A percentile compares a stretch with the other conserved stretches of the same genome.
Conservation (phyloP, 495 filamentous ascomycete genomes). For the Massariosphaeria phaeospora region DNA sequence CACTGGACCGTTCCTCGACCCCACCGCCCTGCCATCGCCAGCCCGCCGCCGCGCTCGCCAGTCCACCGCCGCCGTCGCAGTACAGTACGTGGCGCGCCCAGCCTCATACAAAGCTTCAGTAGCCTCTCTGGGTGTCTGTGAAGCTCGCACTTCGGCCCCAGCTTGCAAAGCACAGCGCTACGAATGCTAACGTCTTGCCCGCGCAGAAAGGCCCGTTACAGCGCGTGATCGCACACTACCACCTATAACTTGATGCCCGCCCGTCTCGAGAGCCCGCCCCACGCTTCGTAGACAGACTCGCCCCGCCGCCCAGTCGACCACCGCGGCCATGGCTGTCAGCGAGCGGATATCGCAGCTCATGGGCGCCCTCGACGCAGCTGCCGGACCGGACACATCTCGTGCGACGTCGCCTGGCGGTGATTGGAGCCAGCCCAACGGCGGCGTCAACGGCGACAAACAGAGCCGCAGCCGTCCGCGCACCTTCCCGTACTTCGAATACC, state of each 20-base stretch:
- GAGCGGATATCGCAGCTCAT: constrained; percentile 38
- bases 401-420: constrained; percentile 64
- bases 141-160: constrained; percentile 4
- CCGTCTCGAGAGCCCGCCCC: background rate
- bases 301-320: background rate
- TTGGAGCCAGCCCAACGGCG: constrained; percentile 50
- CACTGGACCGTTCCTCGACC: background rate
- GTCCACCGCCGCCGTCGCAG: background rate
- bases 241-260: constrained; percentile 12
- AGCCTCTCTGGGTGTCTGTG: no score
- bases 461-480: constrained; percentile 78
- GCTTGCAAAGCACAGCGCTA: constrained; percentile 10
- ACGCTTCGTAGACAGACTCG: background rate
- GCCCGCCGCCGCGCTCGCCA: background rate
- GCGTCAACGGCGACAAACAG: constrained; percentile 45
- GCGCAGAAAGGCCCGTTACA: background rate
- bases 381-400: constrained; percentile 51
- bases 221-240: constrained; percentile 8
- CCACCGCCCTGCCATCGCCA: background rate
- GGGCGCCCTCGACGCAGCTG: constrained; percentile 26
- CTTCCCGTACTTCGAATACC: constrained; percentile 81
- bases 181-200: constrained; percentile 17
- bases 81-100: constrained; percentile 8
- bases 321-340: constrained; percentile 35
- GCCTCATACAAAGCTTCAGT: no score